Conservation (phyloP, 1,139 yeast species). For the Taphrina deformans region DNA sequence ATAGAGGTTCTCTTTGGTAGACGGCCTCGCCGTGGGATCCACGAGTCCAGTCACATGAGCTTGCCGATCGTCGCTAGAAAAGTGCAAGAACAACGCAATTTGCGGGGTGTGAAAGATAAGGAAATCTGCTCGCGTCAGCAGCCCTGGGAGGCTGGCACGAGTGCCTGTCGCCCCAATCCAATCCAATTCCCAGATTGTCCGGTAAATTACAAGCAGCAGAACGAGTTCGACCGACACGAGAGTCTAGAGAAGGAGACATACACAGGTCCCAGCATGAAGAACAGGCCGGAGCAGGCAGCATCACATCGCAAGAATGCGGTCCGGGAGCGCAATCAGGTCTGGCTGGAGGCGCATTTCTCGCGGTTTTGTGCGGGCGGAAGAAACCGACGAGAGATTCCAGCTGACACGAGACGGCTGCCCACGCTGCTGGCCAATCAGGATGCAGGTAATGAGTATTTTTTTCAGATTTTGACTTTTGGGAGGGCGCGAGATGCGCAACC, state of each 20-base stretch:
- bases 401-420: conserved; percentile 1
- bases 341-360: too few species aligned
- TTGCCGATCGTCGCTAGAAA: neutral
- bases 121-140: conserved; percentile 12
- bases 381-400: neutral
- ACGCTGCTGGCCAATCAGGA: neutral
- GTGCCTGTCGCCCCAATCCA: neutral
- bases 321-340: too few species aligned
- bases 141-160: neutral
- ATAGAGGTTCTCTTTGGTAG: too few species aligned
- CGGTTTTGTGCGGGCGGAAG: too few species aligned
- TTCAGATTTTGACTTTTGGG: neutral
- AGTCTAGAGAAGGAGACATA: too few species aligned
- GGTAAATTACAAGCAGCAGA: neutral
- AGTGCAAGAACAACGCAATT: neutral
- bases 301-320: too few species aligned
- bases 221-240: too few species aligned
- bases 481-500: neutral
- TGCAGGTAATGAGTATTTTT: conserved; percentile 2
- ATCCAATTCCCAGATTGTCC: too few species aligned
- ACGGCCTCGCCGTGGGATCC: too few species aligned
- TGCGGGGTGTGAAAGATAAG: neutral
- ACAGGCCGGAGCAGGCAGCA: too few species aligned
- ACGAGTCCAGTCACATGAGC: neutral
- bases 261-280: too few species aligned